Evolutionary conservation across 805 yeast species (phyloP).

Genomic region (Starmerella tilneyi): DNA sequence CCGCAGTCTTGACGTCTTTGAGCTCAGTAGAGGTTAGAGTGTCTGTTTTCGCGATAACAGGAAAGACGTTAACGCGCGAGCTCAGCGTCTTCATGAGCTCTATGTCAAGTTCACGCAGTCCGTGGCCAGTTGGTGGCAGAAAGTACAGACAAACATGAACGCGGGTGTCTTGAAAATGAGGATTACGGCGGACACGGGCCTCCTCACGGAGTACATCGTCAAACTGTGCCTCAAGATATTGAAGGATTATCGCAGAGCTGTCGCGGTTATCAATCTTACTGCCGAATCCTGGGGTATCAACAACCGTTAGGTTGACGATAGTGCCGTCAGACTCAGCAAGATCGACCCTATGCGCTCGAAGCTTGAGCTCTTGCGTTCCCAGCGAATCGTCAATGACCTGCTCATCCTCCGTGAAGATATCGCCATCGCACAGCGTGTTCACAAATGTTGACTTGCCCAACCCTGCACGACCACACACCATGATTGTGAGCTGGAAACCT

Average conservation of each 20-base stretch:
- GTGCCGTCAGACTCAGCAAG: slow-evolving; percentile 49
- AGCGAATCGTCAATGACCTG: not conserved
- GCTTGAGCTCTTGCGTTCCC: slow-evolving; percentile 17
- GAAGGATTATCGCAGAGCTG: slow-evolving; percentile 38
- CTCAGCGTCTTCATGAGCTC: slow-evolving; percentile 60
- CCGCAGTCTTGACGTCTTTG: slow-evolving; percentile 41
- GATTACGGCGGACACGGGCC: slow-evolving; percentile 76
- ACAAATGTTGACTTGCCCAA: slow-evolving; percentile 67
- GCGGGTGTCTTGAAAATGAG: slow-evolving; percentile 61
- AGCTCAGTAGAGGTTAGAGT: slow-evolving; percentile 58
- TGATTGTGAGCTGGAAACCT: slow-evolving; percentile 44
- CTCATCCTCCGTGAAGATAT: slow-evolving; percentile 8
- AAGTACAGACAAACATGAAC: slow-evolving; percentile 77
- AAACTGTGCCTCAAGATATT: slow-evolving; percentile 57
- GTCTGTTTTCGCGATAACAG: slow-evolving; percentile 74
- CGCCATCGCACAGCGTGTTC: slow-evolving; percentile 48
- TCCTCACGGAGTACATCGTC: slow-evolving; percentile 70
- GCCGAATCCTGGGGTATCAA: slow-evolving; percentile 71
- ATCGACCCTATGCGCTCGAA: slow-evolving; percentile 29
- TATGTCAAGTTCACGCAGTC: slow-evolving; percentile 58
- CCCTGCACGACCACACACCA: slow-evolving; percentile 67
- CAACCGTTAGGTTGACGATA: slow-evolving; percentile 45
- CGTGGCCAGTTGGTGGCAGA: slow-evolving; percentile 45
- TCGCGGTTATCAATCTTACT: slow-evolving; percentile 55
- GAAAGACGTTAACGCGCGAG: slow-evolving; percentile 68